Evolutionary conservation across 108 stramenopile genomes (phyloP).

Genomic region (Nannochloropsis granulata): DNA sequence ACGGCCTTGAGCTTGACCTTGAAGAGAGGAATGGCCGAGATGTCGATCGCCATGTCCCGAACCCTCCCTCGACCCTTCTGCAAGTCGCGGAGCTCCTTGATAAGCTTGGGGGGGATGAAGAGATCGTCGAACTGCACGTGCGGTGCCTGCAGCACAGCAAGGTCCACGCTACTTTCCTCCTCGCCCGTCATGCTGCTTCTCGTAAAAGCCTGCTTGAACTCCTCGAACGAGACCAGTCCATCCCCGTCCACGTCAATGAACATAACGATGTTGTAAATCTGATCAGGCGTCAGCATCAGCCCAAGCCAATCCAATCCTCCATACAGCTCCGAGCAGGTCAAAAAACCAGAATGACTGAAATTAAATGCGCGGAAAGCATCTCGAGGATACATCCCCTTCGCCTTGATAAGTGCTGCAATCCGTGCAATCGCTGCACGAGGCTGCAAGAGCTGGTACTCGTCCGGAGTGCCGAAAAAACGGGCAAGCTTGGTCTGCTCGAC

Average conservation of each 20-base stretch:
- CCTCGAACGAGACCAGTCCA: constrained; percentile 78
- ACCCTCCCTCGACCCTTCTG: constrained; percentile 2
- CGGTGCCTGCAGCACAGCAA: constrained; percentile 16
- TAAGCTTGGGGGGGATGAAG: constrained; percentile 41
- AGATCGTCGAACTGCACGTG: constrained; percentile 19
- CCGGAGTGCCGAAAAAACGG: constrained; percentile 78
- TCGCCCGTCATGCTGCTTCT: not conserved
- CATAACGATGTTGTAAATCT: constrained; percentile 67
- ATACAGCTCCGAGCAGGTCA: constrained; percentile 81
- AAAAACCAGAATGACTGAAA: constrained; percentile 70
- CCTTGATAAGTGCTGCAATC: constrained; percentile 49
- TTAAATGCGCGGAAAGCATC: constrained; percentile 94
- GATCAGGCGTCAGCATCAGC: constrained; percentile 25
- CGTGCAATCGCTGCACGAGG: constrained; percentile 78
- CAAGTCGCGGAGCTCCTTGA: constrained; percentile 57
- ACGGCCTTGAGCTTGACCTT: not conserved
- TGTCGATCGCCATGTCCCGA: not conserved
- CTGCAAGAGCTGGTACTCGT: constrained; percentile 87
- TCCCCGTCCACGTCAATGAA: constrained; percentile 81
- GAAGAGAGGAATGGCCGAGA: not conserved
- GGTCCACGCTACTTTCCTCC: not conserved
- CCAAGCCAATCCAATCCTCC: constrained; percentile 84
- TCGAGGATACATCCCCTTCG: constrained; percentile 63
- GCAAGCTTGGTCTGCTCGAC: constrained; percentile 73
- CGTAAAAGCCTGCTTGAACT: constrained; percentile 80